Base-by-base conservation (phyloP, 768 basidiomycete genomes). In the Trametes elegans region DNA sequence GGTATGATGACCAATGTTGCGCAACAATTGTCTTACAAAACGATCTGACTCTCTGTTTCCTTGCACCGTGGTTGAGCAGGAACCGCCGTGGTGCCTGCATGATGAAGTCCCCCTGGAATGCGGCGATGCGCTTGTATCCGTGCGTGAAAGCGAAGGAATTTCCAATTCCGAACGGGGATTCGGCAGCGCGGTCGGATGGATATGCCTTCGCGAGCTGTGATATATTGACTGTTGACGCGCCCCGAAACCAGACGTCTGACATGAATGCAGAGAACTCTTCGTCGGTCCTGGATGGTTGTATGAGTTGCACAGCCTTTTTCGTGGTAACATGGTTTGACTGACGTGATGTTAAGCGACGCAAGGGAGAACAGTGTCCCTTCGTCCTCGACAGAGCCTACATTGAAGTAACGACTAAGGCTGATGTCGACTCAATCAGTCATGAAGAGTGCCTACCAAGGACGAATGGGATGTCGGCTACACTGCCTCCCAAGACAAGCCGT, bases 151-250 rank as follows among this genome's bases (percentile, higher is more conserved):
- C 73, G 51, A 83, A 80, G 16, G 72, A 54, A 34, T 62, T 19
- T 0, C 76, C 73, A 0, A 82, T 84, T 51, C 72, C 72, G 58
- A 77, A 85, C 0, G 82, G 83, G 0, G 81, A 83, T 16, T 82
- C 83, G 48, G 74, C 60, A 1, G 68, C 65, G 1, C 73, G 62
- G 45, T 77, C 73, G 0, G 62, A 51, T 16, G 64, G 62, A 41
- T 70, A 71, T 1, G 65, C 46, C 10, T 29, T 29, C 31, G 51
- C 13, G 19, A 68, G 40, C 21, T 41, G 34, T 24, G 61, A 48
- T 7, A 70, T 13, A 27, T 63, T 57, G 0, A 24, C 26, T 6
- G 54, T 41, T 0, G 55, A 49, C 2, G 68, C 68, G 3, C 21
- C 47, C 2, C 67, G 64, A n/a, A 70, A 43, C 57, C 64, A 69